Conservation (phyloP, 345 rosid genomes). For the Salix udensis region DNA sequence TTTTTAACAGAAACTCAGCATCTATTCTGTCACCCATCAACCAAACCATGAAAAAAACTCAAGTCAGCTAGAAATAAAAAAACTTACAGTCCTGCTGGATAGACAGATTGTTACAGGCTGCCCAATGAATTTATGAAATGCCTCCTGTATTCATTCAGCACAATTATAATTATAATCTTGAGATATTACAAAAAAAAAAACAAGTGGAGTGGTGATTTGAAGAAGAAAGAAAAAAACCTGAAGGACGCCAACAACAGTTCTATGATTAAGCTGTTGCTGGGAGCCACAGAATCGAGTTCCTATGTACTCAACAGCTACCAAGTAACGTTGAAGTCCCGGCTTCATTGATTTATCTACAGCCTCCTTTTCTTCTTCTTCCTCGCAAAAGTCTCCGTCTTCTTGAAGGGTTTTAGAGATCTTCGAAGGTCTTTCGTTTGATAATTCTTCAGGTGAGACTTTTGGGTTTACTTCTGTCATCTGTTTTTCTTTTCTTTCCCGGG, state of each 20-base stretch:
- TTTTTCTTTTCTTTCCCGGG: not conserved
- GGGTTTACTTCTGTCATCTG: conserved; percentile 40
- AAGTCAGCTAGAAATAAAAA: not conserved
- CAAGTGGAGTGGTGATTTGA: not conserved
- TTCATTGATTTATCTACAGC: conserved; percentile 36
- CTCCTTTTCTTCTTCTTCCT: conserved; percentile 26
- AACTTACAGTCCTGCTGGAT: conserved; percentile 86
- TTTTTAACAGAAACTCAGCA: conserved; percentile 2
- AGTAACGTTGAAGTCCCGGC: conserved; percentile 67
- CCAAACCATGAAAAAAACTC: too few species aligned
- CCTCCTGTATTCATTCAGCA: conserved; percentile 47
- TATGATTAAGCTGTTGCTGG: conserved; percentile 61
- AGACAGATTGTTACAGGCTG: conserved; percentile 71
- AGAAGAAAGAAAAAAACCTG: conserved; percentile 40
- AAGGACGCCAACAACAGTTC: conserved; percentile 80
- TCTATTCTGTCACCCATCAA: not conserved
- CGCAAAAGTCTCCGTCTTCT: conserved; percentile 29
- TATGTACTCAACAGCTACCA: conserved; percentile 77
- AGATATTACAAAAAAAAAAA: not conserved
- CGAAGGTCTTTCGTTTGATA: conserved; percentile 31
- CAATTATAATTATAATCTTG: not conserved
- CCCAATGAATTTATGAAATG: conserved; percentile 78
- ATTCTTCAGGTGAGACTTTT: conserved; percentile 31
- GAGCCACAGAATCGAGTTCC: conserved; percentile 88
- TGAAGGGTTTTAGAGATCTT: conserved; percentile 49